These are phyloP conservation scores for Dujonia santamariae DNA, from an alignment of 1,139 yeast species.

Conservation along the genomic window DNA sequence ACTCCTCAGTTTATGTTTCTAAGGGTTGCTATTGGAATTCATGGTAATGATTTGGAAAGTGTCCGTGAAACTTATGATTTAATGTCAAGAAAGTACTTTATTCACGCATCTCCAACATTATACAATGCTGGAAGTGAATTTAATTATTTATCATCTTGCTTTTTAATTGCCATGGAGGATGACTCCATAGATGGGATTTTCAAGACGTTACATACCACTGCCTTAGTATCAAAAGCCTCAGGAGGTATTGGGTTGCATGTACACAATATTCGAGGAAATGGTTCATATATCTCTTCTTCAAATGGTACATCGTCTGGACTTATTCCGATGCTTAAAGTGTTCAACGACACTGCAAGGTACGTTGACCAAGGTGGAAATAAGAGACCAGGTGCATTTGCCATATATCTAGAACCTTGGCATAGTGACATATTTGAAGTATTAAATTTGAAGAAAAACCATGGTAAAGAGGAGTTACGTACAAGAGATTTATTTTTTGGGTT, in stretches of 20 bases:
- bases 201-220: slow-evolving; percentile 51
- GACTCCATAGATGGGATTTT: slow-evolving; percentile 60
- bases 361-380: slow-evolving; percentile 65
- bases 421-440: slow-evolving; percentile 51
- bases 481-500: slow-evolving; percentile 56
- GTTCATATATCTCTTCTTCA: slow-evolving; percentile 50
- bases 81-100: slow-evolving; percentile 50
- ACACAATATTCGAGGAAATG: slow-evolving; percentile 50
- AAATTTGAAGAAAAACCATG: slow-evolving; percentile 53
- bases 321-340: slow-evolving; percentile 58
- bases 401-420: slow-evolving; percentile 63
- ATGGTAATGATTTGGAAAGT: slow-evolving; percentile 33
- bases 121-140: slow-evolving; percentile 52
- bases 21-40: slow-evolving; percentile 55
- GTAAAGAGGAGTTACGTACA: slow-evolving; percentile 55
- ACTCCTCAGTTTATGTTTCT: slow-evolving; percentile 51
- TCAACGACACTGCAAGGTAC: slow-evolving; percentile 57
- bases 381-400: slow-evolving; percentile 63
- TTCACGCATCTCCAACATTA: slow-evolving; percentile 56
- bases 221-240: slow-evolving; percentile 55
- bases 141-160: slow-evolving; percentile 52
- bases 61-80: slow-evolving; percentile 48
- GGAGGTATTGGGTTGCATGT: slow-evolving; percentile 61
- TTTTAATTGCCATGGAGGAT: slow-evolving; percentile 54
- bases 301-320: slow-evolving; percentile 56